phyloP scores from a whole-genome alignment of 2,329 filamentous ascomycete species.

The Colletotrichum sp. region DNA sequence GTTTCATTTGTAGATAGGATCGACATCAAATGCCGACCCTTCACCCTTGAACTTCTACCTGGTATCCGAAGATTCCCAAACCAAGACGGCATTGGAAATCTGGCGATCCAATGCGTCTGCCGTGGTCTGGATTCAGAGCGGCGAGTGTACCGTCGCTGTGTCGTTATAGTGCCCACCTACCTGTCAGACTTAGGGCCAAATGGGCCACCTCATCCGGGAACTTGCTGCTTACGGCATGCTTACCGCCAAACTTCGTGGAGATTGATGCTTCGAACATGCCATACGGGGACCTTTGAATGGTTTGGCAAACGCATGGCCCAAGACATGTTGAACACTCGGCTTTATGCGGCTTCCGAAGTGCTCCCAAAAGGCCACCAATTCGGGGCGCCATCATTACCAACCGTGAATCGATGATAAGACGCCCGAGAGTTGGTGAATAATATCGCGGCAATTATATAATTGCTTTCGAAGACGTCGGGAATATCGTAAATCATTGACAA shows the following conservation, averaged over 20 bases:
- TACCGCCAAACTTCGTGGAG: not conserved
- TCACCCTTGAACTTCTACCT: not conserved
- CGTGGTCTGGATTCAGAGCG: not conserved
- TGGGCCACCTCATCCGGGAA: not conserved
- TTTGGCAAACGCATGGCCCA: not conserved
- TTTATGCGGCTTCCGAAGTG: not conserved
- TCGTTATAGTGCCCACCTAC: not conserved
- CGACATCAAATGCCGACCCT: not conserved
- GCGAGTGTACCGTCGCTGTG: not conserved
- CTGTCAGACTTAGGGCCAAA: not conserved
- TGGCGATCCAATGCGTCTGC: not conserved
- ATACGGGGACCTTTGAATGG: not conserved
- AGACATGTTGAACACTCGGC: not conserved
- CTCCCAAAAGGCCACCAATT: not conserved
- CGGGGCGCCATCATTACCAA: not conserved
- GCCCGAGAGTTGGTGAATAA: not conserved
- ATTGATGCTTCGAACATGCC: not conserved
- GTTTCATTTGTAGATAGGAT: not conserved
- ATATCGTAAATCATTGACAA: not conserved
- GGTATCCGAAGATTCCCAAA: not conserved
- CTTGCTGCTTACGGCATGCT: not conserved
- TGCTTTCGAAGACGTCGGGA: not conserved
- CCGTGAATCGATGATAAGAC: not conserved
- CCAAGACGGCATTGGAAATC: not conserved
- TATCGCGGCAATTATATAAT: not conserved